These are phyloP conservation scores for Centella asiatica DNA, from an alignment of 129 eudicot genomes.

Conservation along the genomic window DNA sequence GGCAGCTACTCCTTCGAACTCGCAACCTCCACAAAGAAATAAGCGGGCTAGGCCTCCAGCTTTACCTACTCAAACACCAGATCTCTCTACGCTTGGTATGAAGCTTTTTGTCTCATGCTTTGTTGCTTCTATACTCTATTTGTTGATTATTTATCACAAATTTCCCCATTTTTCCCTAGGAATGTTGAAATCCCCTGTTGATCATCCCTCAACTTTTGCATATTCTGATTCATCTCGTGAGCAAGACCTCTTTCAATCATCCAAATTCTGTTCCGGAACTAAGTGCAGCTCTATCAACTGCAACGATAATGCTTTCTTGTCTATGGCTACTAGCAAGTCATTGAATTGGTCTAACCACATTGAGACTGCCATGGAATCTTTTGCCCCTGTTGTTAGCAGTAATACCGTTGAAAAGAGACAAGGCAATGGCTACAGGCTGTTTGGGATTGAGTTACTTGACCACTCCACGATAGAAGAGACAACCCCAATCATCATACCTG, in stretches of 20 bases:
- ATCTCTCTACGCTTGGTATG: constrained; percentile 54
- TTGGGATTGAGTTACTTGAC: constrained; percentile 78
- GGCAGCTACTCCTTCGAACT: constrained; percentile 46
- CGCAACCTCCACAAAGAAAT: constrained; percentile 68
- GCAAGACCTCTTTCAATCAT: constrained; percentile 47
- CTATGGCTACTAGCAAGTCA: constrained; percentile 41
- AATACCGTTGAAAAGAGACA: constrained; percentile 56
- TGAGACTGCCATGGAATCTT: constrained; percentile 46
- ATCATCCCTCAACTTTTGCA: constrained; percentile 36
- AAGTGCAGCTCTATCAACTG: constrained; percentile 31
- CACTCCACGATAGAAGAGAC: constrained; percentile 44
- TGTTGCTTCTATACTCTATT: background rate
- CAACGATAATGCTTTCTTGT: constrained; percentile 33
- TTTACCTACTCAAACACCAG: constrained; percentile 53
- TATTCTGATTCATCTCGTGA: constrained; percentile 42
- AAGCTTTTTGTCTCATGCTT: background rate
- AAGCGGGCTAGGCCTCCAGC: constrained; percentile 66
- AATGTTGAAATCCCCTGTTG: constrained; percentile 68
- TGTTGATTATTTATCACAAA: constrained; percentile 1
- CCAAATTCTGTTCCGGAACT: constrained; percentile 32
- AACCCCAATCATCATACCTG: constrained; percentile 28
- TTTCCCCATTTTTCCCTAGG: constrained; percentile 26
- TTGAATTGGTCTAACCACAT: constrained; percentile 47
- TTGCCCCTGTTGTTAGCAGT: constrained; percentile 38
- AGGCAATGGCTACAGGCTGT: constrained; percentile 66